phyloP scores from a whole-genome alignment of 164 flowering plant genomes.

The Tetrastigma voinierianum region DNA sequence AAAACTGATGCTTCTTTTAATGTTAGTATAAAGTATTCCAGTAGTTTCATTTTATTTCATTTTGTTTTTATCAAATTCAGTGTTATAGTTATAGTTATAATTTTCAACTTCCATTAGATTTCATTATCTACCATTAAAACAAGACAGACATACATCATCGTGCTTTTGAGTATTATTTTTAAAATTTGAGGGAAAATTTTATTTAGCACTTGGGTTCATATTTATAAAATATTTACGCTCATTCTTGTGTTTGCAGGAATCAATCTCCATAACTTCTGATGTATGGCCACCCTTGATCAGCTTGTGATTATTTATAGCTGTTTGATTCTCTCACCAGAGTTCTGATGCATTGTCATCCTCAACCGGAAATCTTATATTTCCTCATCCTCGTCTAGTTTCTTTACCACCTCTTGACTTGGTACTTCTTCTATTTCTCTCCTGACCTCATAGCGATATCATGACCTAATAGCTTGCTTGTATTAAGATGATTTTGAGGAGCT shows the following conservation, averaged over 20 bases:
- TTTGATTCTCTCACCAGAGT: background rate
- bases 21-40: too few relatives aligned
- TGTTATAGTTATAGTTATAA: too few relatives aligned
- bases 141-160: too few relatives aligned
- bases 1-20: too few relatives aligned
- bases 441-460: slow-evolving; percentile 4
- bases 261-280: background rate
- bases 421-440: background rate
- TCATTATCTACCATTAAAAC: too few relatives aligned
- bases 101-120: too few relatives aligned
- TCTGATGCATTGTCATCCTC: background rate
- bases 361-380: background rate
- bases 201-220: background rate
- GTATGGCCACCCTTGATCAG: slow-evolving; percentile 7
- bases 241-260: slow-evolving; percentile 18
- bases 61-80: too few relatives aligned
- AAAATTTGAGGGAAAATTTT: too few relatives aligned
- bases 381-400: background rate
- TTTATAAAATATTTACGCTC: background rate
- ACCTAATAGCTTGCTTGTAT: background rate
- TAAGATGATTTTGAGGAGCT: background rate
- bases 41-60: too few relatives aligned
- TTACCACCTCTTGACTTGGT: background rate
- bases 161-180: too few relatives aligned
- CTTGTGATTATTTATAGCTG: background rate